Base-by-base conservation (phyloP, 2,329 filamentous ascomycete genomes). In the Dactylellina haptotyla region DNA sequence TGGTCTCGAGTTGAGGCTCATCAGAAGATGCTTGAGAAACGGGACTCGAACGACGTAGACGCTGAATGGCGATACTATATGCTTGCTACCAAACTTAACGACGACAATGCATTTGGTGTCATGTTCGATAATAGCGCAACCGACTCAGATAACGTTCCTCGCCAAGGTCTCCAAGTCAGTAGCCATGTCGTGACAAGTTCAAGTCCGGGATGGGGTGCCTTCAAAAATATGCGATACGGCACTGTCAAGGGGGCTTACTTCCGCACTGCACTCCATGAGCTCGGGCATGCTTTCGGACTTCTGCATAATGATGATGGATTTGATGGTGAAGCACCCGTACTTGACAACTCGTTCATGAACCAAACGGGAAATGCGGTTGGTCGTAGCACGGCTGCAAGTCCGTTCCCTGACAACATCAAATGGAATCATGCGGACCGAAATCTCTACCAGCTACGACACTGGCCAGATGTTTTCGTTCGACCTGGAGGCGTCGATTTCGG, bases 381-480 rank as follows among this genome's bases (percentile, higher is more conserved):
- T 20, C 26, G 43, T 4, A 32, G 28, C 25, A 37, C 57, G 4
- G 57, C 28, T 2, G 18, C 43, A 6, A 50, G n/a, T 16, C 57
- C 57, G 1, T 10, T 62, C 10, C 10, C 45, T 10, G 12, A 37
- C 1, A 37, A 41, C 12, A 62, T 62, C 5, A 62, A 62, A 28
- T 62, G 32, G 16, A 62, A 62, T 20, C 57, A 62, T 14, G 57
- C 57, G 18, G 57, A 62, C n/a, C 48, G 57, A 23, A 62, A 62
- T 20, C 20, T 62, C n/a, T 62, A 37, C 32, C 57, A 62, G 30
- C 20, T 62, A 37, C 57, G 57, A n/a, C 57, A 62, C 26, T 62
- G 57, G 57, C 57, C 57, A 10, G 57, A 62, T 18, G 20, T 41
- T 39, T 62, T 51, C 20, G 30, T 62, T 14, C 23, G 57, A 50